Conservation (phyloP, 2,329 filamentous ascomycete species). For the Epichloe hybrida region DNA sequence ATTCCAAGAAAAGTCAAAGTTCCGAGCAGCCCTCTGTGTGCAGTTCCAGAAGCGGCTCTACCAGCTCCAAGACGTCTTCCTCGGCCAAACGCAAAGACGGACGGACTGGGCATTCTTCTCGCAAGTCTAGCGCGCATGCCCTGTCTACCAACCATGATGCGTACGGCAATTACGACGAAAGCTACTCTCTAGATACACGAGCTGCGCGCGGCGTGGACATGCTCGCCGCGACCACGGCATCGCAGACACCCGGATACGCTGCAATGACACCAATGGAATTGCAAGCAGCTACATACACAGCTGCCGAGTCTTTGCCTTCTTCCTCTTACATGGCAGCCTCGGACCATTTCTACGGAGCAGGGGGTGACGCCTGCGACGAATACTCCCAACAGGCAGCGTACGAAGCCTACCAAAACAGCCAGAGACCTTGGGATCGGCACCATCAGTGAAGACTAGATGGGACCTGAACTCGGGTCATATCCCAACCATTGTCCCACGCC, state of each 20-base stretch:
- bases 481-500: not conserved
- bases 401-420: slow-evolving; percentile 1
- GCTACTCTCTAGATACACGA: not conserved
- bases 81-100: slow-evolving; percentile 1
- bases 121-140: not conserved
- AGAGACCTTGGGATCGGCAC: not conserved
- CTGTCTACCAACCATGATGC: not conserved
- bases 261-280: not conserved
- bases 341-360: not conserved
- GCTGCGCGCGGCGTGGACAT: not conserved
- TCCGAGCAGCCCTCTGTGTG: slow-evolving; percentile 4
- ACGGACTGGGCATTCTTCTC: not conserved
- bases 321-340: not conserved
- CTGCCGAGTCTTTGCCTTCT: not conserved
- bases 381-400: not conserved
- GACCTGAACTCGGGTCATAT: not conserved
- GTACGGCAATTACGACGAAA: not conserved
- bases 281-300: not conserved
- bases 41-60: slow-evolving; percentile 1
- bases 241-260: not conserved
- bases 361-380: not conserved
- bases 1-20: slow-evolving; percentile 14
- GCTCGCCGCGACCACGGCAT: not conserved
- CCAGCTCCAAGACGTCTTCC: not conserved
- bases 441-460: not conserved